These are phyloP conservation scores for Monilinia laxa DNA, from an alignment of 2,329 filamentous ascomycete species.

Conservation along the genomic window DNA sequence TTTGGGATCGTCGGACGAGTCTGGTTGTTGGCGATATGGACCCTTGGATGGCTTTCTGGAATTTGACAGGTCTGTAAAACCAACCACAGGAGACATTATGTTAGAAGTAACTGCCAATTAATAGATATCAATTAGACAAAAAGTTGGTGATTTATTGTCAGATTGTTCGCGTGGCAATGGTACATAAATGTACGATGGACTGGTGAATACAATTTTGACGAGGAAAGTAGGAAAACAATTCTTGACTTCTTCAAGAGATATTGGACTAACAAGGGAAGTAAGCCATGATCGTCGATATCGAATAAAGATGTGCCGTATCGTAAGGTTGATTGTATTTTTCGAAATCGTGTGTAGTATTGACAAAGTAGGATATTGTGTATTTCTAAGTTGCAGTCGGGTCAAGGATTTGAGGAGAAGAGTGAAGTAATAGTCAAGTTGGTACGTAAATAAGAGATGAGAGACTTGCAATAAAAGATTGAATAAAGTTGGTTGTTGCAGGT, in stretches of 20 bases:
- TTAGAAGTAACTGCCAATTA: background rate
- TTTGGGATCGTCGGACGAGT: constrained; percentile 8
- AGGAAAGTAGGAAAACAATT: background rate
- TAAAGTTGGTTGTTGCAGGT: background rate
- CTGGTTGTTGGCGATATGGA: constrained; percentile 4
- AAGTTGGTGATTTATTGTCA: background rate
- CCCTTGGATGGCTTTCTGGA: constrained; percentile 6
- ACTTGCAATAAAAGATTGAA: constrained; percentile 2
- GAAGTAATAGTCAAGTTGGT: background rate
- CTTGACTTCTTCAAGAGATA: background rate
- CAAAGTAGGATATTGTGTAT: background rate
- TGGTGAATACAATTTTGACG: background rate
- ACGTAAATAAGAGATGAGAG: background rate
- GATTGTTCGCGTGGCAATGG: background rate
- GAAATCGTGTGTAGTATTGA: background rate
- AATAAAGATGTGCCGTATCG: background rate
- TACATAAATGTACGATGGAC: background rate
- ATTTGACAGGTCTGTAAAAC: constrained; percentile 2
- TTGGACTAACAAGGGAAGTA: background rate
- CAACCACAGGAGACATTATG: constrained; percentile 13
- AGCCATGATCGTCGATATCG: background rate
- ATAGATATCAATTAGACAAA: background rate
- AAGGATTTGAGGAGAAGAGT: background rate
- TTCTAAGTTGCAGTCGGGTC: background rate
- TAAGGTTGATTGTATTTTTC: background rate